A percentile compares a stretch with the other conserved stretches of the same genome.
Evolutionary conservation across 768 basidiomycete species (phyloP).

Genomic region (Asterophora parasitica): DNA sequence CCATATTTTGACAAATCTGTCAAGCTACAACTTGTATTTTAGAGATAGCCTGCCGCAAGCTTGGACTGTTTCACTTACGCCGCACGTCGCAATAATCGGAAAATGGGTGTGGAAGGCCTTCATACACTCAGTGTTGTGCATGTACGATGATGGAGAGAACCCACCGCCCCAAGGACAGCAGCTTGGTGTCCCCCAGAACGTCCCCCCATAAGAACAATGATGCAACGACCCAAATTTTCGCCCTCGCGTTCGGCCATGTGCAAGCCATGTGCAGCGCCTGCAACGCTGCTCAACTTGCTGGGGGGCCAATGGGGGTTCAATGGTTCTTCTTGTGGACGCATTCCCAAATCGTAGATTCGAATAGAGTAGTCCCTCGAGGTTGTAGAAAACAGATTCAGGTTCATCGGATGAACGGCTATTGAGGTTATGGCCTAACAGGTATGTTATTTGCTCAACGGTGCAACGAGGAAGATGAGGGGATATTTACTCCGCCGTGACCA

Average conservation of each 20-base stretch:
- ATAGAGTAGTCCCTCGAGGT: conserved; percentile 70
- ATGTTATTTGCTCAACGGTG: not conserved
- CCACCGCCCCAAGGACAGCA: conserved; percentile 54
- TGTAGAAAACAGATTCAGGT: conserved; percentile 59
- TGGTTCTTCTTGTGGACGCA: conserved; percentile 25
- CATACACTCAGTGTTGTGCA: conserved; percentile 1
- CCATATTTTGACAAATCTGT: conserved; percentile 77
- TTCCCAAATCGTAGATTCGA: conserved; percentile 62
- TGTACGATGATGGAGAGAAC: conserved; percentile 30
- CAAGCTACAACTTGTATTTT: conserved; percentile 43
- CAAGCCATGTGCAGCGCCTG: conserved; percentile 67
- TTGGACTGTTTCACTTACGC: conserved; percentile 39
- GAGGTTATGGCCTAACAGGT: conserved; percentile 54
- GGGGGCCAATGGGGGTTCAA: conserved; percentile 62
- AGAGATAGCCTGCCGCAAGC: not conserved
- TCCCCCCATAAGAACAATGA: conserved; percentile 62
- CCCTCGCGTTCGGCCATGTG: conserved; percentile 59
- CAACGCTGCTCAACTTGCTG: conserved; percentile 41
- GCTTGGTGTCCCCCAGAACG: conserved; percentile 70
- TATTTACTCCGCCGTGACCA: conserved; percentile 69
- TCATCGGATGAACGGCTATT: conserved; percentile 56
- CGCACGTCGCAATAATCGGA: conserved; percentile 73
- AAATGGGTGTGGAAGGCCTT: conserved; percentile 65
- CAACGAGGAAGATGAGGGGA: not conserved
- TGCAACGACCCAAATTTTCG: conserved; percentile 57